Percentiles rank a stretch among this genome's conserved stretches.
Evolutionary conservation across 2,329 filamentous ascomycete genomes (phyloP).

Genomic region (Magnaporthiopsis incrustans): DNA sequence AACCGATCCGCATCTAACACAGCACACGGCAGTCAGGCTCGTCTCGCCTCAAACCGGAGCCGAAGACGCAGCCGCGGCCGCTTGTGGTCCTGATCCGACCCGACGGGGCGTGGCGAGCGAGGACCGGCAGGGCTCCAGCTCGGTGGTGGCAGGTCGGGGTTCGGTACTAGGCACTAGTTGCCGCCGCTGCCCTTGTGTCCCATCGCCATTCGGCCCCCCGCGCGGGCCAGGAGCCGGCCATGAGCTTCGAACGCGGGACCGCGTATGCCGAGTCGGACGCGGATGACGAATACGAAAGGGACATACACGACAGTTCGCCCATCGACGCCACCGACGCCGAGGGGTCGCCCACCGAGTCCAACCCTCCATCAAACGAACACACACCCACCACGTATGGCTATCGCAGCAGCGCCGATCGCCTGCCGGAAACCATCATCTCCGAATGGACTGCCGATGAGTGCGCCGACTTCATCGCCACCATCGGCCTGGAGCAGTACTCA

Average conservation of each 20-base stretch:
- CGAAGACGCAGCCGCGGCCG: no score
- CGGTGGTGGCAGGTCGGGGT: no score
- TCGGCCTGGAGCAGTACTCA: slow-evolving; percentile 77
- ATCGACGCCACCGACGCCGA: slow-evolving; percentile 59
- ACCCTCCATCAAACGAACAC: slow-evolving; percentile 62
- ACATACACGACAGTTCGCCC: slow-evolving; percentile 59
- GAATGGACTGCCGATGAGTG: slow-evolving; percentile 83
- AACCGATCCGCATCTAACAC: no score
- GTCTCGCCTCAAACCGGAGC: no score
- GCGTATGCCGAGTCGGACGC: slow-evolving; percentile 74
- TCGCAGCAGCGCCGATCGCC: slow-evolving; percentile 53
- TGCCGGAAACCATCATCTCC: slow-evolving; percentile 68
- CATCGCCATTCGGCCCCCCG: no score
- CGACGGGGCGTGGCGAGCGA: no score
- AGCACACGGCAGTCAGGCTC: no score
- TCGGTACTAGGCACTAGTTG: no score
- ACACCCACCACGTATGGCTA: slow-evolving; percentile 73
- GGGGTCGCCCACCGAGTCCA: slow-evolving; percentile 62
- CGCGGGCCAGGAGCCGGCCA: slow-evolving; percentile 19
- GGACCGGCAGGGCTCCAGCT: no score
- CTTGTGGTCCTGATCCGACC: no score
- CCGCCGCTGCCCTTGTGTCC: no score
- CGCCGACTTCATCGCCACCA: slow-evolving; percentile 75
- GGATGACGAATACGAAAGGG: slow-evolving; percentile 77
- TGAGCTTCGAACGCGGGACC: slow-evolving; percentile 58